Evolutionary conservation across 2,329 filamentous ascomycete genomes (phyloP), one percentile per base, ranked within the genome.

Genomic region (Alternaria sp.): DNA sequence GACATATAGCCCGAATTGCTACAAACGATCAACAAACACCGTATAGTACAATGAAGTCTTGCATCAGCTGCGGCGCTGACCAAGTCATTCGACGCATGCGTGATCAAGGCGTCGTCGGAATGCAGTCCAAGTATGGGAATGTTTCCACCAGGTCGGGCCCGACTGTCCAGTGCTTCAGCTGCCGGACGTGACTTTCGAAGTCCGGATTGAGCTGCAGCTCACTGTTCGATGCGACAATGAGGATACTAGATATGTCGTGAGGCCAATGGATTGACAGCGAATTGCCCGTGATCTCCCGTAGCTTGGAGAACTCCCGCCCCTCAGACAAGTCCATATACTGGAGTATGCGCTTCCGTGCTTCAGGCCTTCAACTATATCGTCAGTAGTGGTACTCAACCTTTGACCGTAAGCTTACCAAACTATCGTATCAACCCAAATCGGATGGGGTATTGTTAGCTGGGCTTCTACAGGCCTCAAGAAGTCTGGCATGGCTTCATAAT

Each of bases 261-360:
- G 62, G 62, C 62, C 62, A 65, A 50, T 65, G 61, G 30, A 65
- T 54, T 12, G 44, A 62, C 2, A 59, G 21, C 25, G 54, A 32
- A 12, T 57, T 30, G 49, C 54, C 62, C 7, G 36, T 32, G 21
- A 65, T 45, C 10, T 23, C 30, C 10, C 56, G 28, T 21, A 59
- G 62, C 11, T 59, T 30, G 11, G 58, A 52, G 28, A 44, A 59
- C 45, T 62, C 49, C n/a, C 59, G 62, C 57, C 61, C 58, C 21
- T 59, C 62, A 40, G 36, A 40, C 36, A 40, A 40, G 5, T 40
- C 36, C 36, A 40, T 40, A 6, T 40, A 40, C 36, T 40, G 36
- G 36, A 40, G 36, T 40, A 40, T 40, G 36, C 36, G 36, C 36
- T 11, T 40, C 36, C 36, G 36, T 40, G 36, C 36, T 40, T 40